phyloP scores from a whole-genome alignment of 202 grass and related monocot genomes.

The Setaria viridis region DNA sequence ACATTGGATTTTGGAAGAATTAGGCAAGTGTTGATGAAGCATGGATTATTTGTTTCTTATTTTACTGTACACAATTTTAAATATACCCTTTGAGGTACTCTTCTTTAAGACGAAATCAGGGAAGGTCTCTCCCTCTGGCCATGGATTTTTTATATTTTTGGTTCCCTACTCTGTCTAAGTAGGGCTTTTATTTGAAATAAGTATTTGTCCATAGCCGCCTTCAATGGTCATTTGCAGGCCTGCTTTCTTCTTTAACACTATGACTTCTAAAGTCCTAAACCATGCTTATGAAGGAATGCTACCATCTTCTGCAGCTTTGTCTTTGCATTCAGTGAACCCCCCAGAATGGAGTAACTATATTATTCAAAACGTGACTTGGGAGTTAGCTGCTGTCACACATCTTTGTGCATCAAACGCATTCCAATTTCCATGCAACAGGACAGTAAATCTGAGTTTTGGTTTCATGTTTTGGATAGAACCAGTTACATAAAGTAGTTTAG shows the following conservation, averaged over 20 bases:
- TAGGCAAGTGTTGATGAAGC: neutral
- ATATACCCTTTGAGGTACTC: neutral
- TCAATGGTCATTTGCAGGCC: neutral
- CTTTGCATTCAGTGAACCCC: neutral
- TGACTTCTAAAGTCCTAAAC: constrained; percentile 18
- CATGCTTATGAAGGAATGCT: constrained; percentile 23
- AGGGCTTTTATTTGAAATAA: constrained; percentile 1
- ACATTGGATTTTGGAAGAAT: neutral
- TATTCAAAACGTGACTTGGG: neutral
- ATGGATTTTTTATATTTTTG: neutral
- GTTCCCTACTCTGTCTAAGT: constrained; percentile 2
- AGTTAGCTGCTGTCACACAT: neutral
- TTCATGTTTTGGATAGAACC: neutral
- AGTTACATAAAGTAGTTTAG: neutral
- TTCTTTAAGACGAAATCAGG: too few species aligned
- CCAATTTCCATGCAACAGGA: neutral
- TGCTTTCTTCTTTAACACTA: neutral
- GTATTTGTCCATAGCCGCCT: neutral
- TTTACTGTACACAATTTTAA: neutral
- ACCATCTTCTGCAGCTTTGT: constrained; percentile 10
- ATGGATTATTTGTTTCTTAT: constrained; percentile 13
- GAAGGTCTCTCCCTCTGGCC: too few species aligned
- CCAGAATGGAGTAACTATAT: neutral
- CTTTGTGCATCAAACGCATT: constrained; percentile 3
- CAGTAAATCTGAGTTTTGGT: constrained; percentile 2